Conservation (phyloP, 148 eudicot genomes). For the Cornus florida region DNA sequence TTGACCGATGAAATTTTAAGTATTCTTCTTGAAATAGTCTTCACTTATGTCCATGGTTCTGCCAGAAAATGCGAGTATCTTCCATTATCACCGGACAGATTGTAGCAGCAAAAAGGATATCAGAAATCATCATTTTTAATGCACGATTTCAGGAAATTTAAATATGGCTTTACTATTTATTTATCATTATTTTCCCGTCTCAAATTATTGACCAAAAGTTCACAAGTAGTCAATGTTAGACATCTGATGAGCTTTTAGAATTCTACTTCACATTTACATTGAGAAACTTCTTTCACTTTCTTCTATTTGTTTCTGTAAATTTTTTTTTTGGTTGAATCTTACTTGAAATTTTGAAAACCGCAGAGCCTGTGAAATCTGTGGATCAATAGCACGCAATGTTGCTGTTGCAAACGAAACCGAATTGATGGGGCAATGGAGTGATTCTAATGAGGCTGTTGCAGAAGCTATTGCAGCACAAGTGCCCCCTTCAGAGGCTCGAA, state of each 20-base stretch:
- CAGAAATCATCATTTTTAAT: too few relatives aligned
- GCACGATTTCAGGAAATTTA: too few relatives aligned
- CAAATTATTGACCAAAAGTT: background rate
- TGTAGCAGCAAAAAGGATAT: too few relatives aligned
- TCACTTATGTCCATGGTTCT: too few relatives aligned
- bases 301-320: background rate
- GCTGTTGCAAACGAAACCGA: constrained; percentile 61
- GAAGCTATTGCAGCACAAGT: constrained; percentile 25
- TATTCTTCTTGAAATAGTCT: too few relatives aligned
- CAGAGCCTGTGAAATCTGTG: constrained; percentile 88
- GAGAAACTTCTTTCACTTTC: background rate
- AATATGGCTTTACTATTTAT: too few relatives aligned
- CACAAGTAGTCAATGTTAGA: background rate
- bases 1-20: too few relatives aligned
- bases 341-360: background rate
- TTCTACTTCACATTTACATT: background rate
- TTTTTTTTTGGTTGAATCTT: background rate
- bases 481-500: constrained; percentile 45
- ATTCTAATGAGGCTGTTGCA: constrained; percentile 43
- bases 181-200: too few relatives aligned
- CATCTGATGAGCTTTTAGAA: background rate
- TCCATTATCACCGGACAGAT: too few relatives aligned
- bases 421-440: constrained; percentile 56
- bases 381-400: constrained; percentile 71
- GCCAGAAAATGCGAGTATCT: too few relatives aligned